Evolutionary conservation across 106 monocot species (phyloP).

Genomic region (Platanthera zijinensis): DNA sequence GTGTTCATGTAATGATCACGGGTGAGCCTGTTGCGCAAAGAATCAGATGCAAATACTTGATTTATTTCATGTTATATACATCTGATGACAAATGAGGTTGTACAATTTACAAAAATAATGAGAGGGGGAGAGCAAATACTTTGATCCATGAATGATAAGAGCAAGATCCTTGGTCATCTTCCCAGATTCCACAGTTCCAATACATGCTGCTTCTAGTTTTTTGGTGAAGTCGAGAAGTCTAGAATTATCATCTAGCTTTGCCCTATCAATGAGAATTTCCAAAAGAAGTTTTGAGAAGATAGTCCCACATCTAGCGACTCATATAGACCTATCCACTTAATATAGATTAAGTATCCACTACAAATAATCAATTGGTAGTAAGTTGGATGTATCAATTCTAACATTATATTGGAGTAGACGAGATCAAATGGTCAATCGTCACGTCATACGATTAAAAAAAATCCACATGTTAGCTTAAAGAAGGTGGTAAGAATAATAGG

Average conservation of each 20-base stretch:
- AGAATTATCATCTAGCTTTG: conserved; percentile 68
- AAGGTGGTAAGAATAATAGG: too few relatives aligned
- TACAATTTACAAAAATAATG: not conserved
- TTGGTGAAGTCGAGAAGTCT: conserved; percentile 59
- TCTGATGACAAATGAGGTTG: not conserved
- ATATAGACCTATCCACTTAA: not conserved
- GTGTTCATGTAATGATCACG: conserved; percentile 64
- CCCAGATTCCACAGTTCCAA: conserved; percentile 74
- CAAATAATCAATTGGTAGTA: too few relatives aligned
- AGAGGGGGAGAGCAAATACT: conserved; percentile 27
- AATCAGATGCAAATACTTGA: not conserved
- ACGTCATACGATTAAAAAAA: too few relatives aligned
- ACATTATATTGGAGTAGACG: too few relatives aligned
- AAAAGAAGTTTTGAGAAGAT: not conserved
- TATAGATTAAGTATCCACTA: too few relatives aligned
- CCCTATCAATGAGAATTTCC: conserved; percentile 32
- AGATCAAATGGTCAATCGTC: too few relatives aligned
- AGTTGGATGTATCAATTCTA: too few relatives aligned
- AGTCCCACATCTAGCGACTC: not conserved
- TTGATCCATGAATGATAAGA: conserved; percentile 74
- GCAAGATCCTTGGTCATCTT: conserved; percentile 99
- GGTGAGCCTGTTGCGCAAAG: conserved; percentile 32
- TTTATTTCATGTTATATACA: not conserved
- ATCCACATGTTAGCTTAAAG: too few relatives aligned
- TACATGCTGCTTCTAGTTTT: conserved; percentile 78